Evolutionary conservation across 345 rosid genomes (phyloP), one percentile per base, ranked within the genome.

Genomic region (Bretschneidera sinensis): DNA sequence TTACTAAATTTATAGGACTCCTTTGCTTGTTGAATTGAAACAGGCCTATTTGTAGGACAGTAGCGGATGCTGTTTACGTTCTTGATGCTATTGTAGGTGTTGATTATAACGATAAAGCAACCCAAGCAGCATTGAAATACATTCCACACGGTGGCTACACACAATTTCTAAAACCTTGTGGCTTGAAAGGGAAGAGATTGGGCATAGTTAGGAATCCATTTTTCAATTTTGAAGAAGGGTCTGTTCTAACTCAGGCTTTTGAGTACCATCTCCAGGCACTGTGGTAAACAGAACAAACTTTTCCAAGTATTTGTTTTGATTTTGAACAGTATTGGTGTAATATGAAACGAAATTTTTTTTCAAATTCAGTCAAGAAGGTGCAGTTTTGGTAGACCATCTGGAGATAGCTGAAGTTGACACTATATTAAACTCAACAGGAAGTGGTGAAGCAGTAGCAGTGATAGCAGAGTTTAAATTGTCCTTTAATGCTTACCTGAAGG

Each of bases 41-140:
- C 66, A 83, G 89, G 73, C 85, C 92, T 0, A 78, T 83, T 3
- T 66, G 84, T 54, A 73, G 87, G 75, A 83, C 89, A 4, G 85
- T 86, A 20, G 50, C 85, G 0, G 89, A 83, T 61, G 83, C 89
- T 6, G 83, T 83, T 51, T 66, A 73, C 57, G 76, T 81, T 43
- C 85, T 83, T 28, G 92, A 86, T 67, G 87, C 80, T 70, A 71
- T 86, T 21, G 81, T 54, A 8, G 85, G 87, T 34, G 69, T 70
- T 21, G 89, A 83, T 78, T 54, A 55, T 11, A 59, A 69, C 16
- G 92, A 86, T 31, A 48, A 67, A 35, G 92, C 82, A 48, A 88
- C 88, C 0, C 67, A 34, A 47, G 20, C 43, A 4, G 88, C 90
- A 0, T 61, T 84, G 0, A 25, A 71, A 45, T 70, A 62, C 71